Percentiles rank a stretch among this genome's conserved stretches.
Evolutionary conservation across 2,329 filamentous ascomycete genomes (phyloP).

Genomic region (Aspergillus thermomutatus): DNA sequence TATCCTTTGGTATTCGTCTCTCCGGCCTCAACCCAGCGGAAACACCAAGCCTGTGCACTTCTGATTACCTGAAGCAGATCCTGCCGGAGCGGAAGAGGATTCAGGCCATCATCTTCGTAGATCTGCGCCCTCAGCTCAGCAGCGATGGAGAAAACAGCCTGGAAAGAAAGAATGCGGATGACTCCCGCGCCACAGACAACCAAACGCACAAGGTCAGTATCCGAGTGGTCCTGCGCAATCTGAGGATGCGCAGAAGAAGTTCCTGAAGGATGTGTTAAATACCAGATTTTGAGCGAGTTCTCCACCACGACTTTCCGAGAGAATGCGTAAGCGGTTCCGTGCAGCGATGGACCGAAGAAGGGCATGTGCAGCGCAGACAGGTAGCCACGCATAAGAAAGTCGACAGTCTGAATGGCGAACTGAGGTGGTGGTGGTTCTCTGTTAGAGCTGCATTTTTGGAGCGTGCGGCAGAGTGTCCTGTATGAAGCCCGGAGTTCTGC

Average conservation of each 20-base stretch:
- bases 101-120: conserved; percentile 26
- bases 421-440: conserved; percentile 5
- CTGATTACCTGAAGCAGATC: conserved; percentile 34
- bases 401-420: conserved; percentile 20
- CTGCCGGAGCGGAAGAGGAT: conserved; percentile 21
- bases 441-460: conserved; percentile 13
- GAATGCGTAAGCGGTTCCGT: conserved; percentile 40
- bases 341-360: conserved; percentile 20
- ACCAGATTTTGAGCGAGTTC: conserved; percentile 48
- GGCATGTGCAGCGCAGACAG: conserved; percentile 29
- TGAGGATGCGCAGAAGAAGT: conserved; percentile 7
- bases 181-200: conserved; percentile 35
- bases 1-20: conserved; percentile 57
- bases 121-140: conserved; percentile 26
- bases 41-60: conserved; percentile 40
- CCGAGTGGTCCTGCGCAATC: neutral
- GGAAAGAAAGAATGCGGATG: conserved; percentile 15
- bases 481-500: conserved; percentile 45
- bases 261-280: conserved; percentile 32
- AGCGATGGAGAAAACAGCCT: conserved; percentile 21
- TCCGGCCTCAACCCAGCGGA: conserved; percentile 43
- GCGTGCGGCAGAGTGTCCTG: conserved; percentile 36
- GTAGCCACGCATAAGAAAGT: conserved; percentile 28
- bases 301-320: conserved; percentile 51
- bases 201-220: conserved; percentile 38